A percentile compares a stretch with the other conserved stretches of the same genome.
Evolutionary conservation across 768 basidiomycete species (phyloP).

Genomic region (Podaxis sp.): DNA sequence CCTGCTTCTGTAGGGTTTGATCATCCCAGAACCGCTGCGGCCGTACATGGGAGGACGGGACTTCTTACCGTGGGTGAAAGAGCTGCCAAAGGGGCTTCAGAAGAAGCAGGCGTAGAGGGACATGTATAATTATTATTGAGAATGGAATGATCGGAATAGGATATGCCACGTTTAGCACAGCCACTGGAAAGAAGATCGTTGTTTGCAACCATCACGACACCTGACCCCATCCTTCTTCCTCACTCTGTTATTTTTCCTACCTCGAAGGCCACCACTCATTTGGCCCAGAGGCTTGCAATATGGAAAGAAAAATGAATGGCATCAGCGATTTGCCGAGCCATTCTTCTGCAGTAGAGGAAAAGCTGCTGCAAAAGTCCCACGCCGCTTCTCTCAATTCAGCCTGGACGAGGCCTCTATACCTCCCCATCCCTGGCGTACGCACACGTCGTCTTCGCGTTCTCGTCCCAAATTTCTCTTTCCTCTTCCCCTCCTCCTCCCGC

Average conservation of each 20-base stretch:
- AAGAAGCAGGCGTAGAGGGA: conserved; percentile 55
- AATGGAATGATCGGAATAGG: conserved; percentile 8
- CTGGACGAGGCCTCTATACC: conserved; percentile 56
- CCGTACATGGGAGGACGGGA: conserved; percentile 97
- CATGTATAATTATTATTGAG: neutral
- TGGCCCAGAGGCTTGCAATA: neutral
- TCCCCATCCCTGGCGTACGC: conserved; percentile 59
- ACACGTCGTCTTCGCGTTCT: conserved; percentile 59
- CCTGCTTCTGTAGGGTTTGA: conserved; percentile 64
- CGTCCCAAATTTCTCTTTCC: conserved; percentile 50
- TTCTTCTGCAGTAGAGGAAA: conserved; percentile 43
- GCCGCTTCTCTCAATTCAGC: conserved; percentile 26
- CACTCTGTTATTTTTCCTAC: neutral
- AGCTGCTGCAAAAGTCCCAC: conserved; percentile 32
- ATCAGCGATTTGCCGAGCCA: conserved; percentile 40
- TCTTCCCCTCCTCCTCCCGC: conserved; percentile 32
- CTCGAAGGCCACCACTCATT: neutral
- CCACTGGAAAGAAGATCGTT: conserved; percentile 11
- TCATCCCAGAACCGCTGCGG: conserved; percentile 84
- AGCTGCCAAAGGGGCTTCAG: conserved; percentile 75
- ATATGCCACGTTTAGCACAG: conserved; percentile 16
- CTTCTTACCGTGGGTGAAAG: conserved; percentile 84
- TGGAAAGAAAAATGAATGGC: conserved; percentile 13
- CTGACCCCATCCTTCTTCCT: neutral
- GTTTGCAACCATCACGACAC: conserved; percentile 5